These are phyloP conservation scores for Perkinsus marinus DNA, from an alignment of 169 alveolate species.

Conservation along the genomic window DNA sequence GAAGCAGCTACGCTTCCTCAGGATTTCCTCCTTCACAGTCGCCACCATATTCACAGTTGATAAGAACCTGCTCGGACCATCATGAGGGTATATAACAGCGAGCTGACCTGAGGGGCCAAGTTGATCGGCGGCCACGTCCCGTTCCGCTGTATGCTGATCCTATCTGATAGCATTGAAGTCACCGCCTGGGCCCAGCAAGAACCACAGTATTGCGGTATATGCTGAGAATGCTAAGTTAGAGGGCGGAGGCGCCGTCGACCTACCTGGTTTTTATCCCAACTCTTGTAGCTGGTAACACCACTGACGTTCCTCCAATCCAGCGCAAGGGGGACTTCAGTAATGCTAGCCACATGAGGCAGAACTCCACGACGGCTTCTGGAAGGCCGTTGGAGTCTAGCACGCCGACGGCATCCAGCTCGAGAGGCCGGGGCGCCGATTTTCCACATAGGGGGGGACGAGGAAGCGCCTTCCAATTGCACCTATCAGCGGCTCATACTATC, in stretches of 20 bases:
- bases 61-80: background rate
- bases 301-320: background rate
- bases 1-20: constrained; percentile 37
- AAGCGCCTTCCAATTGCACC: background rate
- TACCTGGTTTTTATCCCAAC: background rate
- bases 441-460: background rate
- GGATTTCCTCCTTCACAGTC: constrained; percentile 54
- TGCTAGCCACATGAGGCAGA: background rate
- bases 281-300: background rate
- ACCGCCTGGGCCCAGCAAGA: constrained; percentile 58
- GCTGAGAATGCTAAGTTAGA: constrained; percentile 4
- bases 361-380: background rate
- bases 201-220: constrained; percentile 46
- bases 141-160: constrained; percentile 36
- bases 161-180: constrained; percentile 51
- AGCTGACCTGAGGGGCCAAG: constrained; percentile 21
- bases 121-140: constrained; percentile 30
- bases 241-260: background rate
- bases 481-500: background rate
- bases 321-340: background rate
- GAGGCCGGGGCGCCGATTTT: background rate
- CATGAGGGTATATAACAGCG: background rate
- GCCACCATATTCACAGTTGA: constrained; percentile 56
- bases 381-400: background rate
- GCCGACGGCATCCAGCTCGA: background rate